Evolutionary conservation across 192 early-diverging fungal genomes (phyloP), one percentile per base, ranked within the genome.

Genomic region (Podochytrium sp.): DNA sequence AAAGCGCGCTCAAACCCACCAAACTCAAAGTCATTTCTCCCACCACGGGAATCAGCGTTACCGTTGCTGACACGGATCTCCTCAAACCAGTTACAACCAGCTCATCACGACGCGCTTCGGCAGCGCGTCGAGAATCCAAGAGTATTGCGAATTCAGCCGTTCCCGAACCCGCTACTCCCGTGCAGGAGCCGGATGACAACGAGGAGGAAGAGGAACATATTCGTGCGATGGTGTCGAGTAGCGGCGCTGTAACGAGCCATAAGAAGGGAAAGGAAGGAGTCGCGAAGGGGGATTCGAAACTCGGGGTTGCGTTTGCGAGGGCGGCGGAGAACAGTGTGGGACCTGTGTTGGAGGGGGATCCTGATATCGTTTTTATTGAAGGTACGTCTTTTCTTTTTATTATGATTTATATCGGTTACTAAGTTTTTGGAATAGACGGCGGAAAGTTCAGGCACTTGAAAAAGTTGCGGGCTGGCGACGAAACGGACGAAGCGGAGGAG

Each of bases 281-380:
- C 25, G 16, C 20, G 12, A 25, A 25, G 16, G 59, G 18, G 2
- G n/a, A 18, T 12, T 18, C 14, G 53, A 14, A 23, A 60, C 34
- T 0, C 12, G 10, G 16, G 27, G 10, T 14, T 1, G 10, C 33
- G 27, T 57, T 64, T 27, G 74, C 74, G 14, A 39, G 27, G 37
- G 63, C 74, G 3, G 74, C 74, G 2, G 74, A 75, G 58, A 59
- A 41, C 30, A 35, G 38, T 25, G 39, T 65, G 4, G 66, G 32
- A 20, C 58, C 51, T 40, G 60, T 75, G 1, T 25, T 57, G 20
- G 74, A 67, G 30, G 72, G 72, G 18, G 74, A 75, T 65, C 74
- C 74, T 2, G 74, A 75, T 30, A 42, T 75, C 6, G 32, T 75
- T 34, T 75, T 75, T 75, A 51, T 67, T n/a, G 74, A 75, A 14